A percentile compares a stretch with the other conserved stretches of the same genome.
phyloP scores from a whole-genome alignment of 192 early-diverging fungal species.

The Ambispora gerdemannii region DNA sequence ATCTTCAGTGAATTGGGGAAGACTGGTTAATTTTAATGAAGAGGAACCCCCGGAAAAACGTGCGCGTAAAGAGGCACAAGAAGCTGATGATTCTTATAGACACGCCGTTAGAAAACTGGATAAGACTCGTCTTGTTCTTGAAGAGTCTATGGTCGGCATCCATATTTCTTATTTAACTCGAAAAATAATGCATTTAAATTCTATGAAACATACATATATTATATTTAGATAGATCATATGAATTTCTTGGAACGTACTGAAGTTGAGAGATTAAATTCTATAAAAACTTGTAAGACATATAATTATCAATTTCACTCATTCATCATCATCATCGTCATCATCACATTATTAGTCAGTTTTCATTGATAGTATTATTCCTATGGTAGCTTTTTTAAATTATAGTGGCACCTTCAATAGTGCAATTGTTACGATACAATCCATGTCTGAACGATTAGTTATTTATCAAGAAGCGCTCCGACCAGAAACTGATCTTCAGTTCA shows the following conservation, averaged over 20 bases:
- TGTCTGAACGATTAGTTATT: constrained; percentile 54
- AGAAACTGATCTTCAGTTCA: constrained; percentile 72
- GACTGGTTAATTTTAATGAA: constrained; percentile 33
- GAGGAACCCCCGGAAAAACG: constrained; percentile 47
- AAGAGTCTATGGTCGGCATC: constrained; percentile 57
- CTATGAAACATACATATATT: too few species aligned
- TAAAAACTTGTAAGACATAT: constrained; percentile 44
- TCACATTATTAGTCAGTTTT: background rate
- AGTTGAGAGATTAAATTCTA: constrained; percentile 44
- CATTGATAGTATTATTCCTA: background rate
- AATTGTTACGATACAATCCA: constrained; percentile 49
- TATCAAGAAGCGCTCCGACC: constrained; percentile 72
- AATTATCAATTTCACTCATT: background rate
- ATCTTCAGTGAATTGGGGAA: constrained; percentile 37
- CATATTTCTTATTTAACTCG: too few species aligned
- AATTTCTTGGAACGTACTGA: constrained; percentile 50
- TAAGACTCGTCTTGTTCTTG: constrained; percentile 61
- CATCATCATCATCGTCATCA: background rate
- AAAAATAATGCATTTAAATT: too few species aligned
- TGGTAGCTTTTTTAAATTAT: constrained; percentile 47
- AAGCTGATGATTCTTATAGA: constrained; percentile 64
- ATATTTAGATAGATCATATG: constrained; percentile 50
- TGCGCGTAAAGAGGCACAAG: constrained; percentile 57
- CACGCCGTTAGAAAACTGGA: constrained; percentile 63
- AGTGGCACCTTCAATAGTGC: constrained; percentile 47